Base-by-base conservation (phyloP, 106 monocot genomes). In the Vanilla planifolia region DNA sequence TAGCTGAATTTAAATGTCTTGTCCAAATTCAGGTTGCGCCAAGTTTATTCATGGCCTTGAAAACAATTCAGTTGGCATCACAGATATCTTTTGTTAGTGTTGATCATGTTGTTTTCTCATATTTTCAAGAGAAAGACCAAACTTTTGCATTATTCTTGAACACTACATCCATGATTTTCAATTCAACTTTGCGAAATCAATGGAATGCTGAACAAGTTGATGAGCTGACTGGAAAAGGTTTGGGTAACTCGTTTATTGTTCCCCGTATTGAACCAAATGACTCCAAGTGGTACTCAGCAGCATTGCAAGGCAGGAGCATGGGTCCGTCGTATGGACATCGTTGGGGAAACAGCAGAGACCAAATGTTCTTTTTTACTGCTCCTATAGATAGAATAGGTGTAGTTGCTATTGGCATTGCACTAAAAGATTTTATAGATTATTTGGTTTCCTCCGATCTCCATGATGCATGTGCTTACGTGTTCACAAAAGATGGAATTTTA, bases 261-360 rank as follows among this genome's bases (percentile, higher is more conserved):
- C 5, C 29, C 16, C 63, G 30, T 22, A 14, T 24, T 45, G 37
- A 23, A 23, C 33, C 14, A 1, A 63, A 63, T 63, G 40, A 55
- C 55, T 55, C 28, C 6, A 22, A 51, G 34, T 62, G 55, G 71
- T 41, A 44, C 63, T 43, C 21, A 32, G 33, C 55, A 25, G 62
- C 60, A 60, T 27, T 60, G 27, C n/a, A 60, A 48, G 59, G 68
- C 5, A 33, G 22, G 37, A 59, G 45, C 43, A 21, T 39, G 11
- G 3, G 55, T 25, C 33, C 55, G 24, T 62, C 55, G 19, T 71
- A 32, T 62, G 71, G 71, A 33, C 23, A 55, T 60, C 44, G 71
- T 6, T 71, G 51, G 37, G 63, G 55, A 24, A 11, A 71, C 4
- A 19, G 24, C 17, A 32, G 15, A 17, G 55, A 62, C 20, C 29